Conservation (phyloP, 225 moss, liverwort and hornwort genomes). For the Neckera pumila region DNA sequence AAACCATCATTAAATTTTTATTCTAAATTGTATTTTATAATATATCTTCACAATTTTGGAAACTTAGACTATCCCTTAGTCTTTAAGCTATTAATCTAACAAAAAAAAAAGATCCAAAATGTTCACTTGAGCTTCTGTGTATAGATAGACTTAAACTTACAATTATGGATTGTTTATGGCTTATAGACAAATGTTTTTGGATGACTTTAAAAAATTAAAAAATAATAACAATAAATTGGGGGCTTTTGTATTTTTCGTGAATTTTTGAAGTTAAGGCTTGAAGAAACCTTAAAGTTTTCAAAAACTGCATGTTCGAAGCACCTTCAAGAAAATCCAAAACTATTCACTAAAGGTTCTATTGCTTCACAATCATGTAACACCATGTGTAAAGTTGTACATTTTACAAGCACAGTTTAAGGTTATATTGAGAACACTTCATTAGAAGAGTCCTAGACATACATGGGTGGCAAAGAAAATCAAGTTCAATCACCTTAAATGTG, state of each 20-base stretch:
- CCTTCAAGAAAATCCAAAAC: neutral
- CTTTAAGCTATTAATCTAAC: neutral
- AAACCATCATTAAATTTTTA: neutral
- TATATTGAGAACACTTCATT: neutral
- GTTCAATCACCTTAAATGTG: accelerated
- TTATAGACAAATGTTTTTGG: neutral
- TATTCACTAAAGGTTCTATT: neutral
- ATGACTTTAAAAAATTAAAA: too few species aligned
- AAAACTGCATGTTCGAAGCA: accelerated
- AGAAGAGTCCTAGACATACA: neutral
- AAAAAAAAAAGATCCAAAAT: accelerated
- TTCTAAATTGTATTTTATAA: too few species aligned
- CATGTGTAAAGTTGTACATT: neutral
- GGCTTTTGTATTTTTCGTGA: neutral
- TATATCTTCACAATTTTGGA: neutral
- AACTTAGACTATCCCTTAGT: neutral
- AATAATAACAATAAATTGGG: neutral
- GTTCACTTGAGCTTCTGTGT: neutral
- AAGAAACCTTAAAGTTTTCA: too few species aligned
- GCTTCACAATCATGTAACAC: neutral
- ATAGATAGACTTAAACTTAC: neutral
- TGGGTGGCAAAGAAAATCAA: accelerated
- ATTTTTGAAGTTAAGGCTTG: neutral
- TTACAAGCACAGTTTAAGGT: neutral
- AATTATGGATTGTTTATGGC: neutral